Evolutionary conservation across 345 rosid genomes (phyloP).

Genomic region (Syzygium grande): DNA sequence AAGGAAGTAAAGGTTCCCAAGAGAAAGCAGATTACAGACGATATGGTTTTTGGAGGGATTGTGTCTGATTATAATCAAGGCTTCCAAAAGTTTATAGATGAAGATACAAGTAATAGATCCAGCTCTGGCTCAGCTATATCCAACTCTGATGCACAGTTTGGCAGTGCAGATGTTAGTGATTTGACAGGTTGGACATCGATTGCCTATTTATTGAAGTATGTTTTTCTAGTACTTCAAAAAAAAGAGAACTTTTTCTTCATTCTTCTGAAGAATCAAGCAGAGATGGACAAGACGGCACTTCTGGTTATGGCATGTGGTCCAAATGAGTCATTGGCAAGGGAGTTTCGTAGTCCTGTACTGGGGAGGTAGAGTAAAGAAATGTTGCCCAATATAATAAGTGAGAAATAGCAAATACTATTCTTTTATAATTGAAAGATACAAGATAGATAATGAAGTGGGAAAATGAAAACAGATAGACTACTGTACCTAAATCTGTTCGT

Average conservation of each 20-base stretch:
- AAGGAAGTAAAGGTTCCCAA: constrained; percentile 65
- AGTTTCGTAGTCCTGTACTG: not conserved
- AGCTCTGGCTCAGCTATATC: constrained; percentile 98
- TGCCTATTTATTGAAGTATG: not conserved
- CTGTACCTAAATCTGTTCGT: not conserved
- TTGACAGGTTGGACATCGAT: constrained; percentile 60
- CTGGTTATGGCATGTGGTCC: not conserved
- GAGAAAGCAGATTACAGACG: constrained; percentile 61
- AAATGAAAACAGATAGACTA: not conserved
- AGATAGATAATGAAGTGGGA: not conserved
- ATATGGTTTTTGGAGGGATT: constrained; percentile 26
- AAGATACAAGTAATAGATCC: constrained; percentile 82
- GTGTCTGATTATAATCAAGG: constrained; percentile 42
- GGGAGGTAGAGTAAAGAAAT: not conserved
- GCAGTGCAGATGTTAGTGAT: constrained; percentile 77
- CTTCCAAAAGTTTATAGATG: constrained; percentile 53
- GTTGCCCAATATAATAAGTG: not conserved
- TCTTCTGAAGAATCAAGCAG: not conserved
- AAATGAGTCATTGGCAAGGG: not conserved
- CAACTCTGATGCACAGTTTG: constrained; percentile 84
- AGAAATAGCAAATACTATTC: not conserved
- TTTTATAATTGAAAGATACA: not conserved
- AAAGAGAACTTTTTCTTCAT: not conserved
- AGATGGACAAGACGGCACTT: not conserved
- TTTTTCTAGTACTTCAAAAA: not conserved